These are phyloP conservation scores for Anethum foeniculum DNA, from an alignment of 140 eudicot species.

Conservation along the genomic window DNA sequence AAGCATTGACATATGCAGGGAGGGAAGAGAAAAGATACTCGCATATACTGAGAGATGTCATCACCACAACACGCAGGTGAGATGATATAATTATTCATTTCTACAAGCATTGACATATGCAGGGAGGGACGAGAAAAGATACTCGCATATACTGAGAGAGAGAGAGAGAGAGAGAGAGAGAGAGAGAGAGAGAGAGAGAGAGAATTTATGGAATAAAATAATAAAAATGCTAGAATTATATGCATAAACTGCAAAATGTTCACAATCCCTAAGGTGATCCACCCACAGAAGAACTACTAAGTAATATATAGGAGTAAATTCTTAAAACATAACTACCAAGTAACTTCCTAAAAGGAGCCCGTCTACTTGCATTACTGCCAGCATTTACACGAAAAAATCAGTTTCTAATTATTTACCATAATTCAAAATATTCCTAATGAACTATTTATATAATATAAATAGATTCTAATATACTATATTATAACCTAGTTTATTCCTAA, in stretches of 20 bases:
- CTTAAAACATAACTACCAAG: background rate
- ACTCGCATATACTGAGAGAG: background rate
- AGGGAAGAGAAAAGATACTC: background rate
- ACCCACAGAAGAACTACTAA: background rate
- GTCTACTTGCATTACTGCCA: too few species aligned
- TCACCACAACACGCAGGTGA: conserved; percentile 22
- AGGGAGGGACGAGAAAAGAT: background rate
- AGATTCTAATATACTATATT: background rate
- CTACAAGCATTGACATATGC: background rate
- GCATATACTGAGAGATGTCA: conserved; percentile 36
- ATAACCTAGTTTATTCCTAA: background rate
- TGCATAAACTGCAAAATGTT: too few species aligned
- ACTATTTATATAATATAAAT: background rate
- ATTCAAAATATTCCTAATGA: background rate
- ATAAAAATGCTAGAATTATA: too few species aligned
- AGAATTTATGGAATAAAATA: too few species aligned
- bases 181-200: too few species aligned
- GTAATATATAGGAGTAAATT: background rate
- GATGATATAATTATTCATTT: background rate
- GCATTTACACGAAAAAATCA: background rate
- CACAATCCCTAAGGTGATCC: background rate
- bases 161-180: too few species aligned
- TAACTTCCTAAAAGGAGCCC: background rate
- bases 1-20: background rate
- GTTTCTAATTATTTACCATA: background rate